phyloP scores from a whole-genome alignment of 176 grass and related monocot genomes.

The Areca catechu region DNA sequence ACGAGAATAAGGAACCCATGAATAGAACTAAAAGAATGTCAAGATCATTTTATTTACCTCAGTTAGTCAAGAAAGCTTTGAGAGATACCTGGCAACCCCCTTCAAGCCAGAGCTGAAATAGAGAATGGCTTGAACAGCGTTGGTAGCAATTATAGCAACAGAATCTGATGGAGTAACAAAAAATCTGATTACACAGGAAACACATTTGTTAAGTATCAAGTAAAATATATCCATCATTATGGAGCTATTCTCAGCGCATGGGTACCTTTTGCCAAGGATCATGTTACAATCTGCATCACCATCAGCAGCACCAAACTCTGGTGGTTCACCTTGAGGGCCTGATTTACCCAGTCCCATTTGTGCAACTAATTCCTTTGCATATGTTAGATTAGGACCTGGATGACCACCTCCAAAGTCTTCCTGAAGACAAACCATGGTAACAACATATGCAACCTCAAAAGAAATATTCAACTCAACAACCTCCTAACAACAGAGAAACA shows the following conservation, averaged over 20 bases:
- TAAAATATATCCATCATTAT: neutral
- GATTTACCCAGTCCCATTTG: constrained; percentile 86
- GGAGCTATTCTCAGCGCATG: neutral
- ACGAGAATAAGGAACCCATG: too few relatives aligned
- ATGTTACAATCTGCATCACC: constrained; percentile 99
- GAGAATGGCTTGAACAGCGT: constrained; percentile 90
- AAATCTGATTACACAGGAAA: constrained; percentile 45
- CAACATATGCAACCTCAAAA: too few relatives aligned
- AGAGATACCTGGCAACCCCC: constrained; percentile 85
- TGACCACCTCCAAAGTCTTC: constrained; percentile 98
- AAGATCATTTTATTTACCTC: too few relatives aligned
- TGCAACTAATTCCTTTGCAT: constrained; percentile 94
- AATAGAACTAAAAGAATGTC: too few relatives aligned
- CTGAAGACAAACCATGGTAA: constrained; percentile 11
- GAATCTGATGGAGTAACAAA: constrained; percentile 98
- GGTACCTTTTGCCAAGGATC: constrained; percentile 95
- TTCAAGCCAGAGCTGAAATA: constrained; percentile 95
- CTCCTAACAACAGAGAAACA: too few relatives aligned
- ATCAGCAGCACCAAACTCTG: constrained; percentile 96
- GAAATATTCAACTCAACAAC: too few relatives aligned
- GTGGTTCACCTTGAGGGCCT: constrained; percentile 47
- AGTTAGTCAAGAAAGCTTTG: neutral
- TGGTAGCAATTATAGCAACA: constrained; percentile 95
- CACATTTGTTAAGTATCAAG: neutral
- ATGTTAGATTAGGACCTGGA: constrained; percentile 93